A percentile compares a stretch with the other conserved stretches of the same genome.
Conservation (phyloP, 441 rosid species). For the Populus hybrid region DNA sequence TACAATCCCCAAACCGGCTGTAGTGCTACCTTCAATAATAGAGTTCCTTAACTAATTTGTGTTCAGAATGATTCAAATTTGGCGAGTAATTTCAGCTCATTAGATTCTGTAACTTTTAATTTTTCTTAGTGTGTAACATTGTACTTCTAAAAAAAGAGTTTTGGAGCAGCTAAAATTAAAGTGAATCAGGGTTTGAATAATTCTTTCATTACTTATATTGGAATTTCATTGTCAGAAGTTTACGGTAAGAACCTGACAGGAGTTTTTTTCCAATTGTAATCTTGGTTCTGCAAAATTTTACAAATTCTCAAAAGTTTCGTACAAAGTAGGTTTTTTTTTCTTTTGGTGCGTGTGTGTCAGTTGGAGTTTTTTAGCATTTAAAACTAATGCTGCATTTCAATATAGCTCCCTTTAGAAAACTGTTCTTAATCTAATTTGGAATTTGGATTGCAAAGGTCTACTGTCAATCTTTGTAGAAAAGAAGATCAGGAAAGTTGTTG, state of each 20-base stretch:
- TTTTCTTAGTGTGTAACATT: not conserved
- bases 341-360: not conserved
- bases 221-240: not conserved
- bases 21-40: not conserved
- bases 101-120: not conserved
- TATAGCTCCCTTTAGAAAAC: not conserved
- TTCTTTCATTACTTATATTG: not conserved
- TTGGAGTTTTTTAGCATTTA: not conserved
- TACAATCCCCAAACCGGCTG: not conserved
- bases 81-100: not conserved
- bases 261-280: not conserved
- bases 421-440: not conserved
- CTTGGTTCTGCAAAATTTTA: not conserved
- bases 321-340: not conserved
- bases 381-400: not conserved
- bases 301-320: not conserved
- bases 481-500: not conserved
- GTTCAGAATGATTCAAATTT: not conserved
- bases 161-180: not conserved
- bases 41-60: not conserved
- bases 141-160: not conserved
- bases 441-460: not conserved
- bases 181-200: not conserved
- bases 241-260: not conserved
- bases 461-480: not conserved